A percentile compares a stretch with the other conserved stretches of the same genome.
phyloP scores from a whole-genome alignment of 331 rosid species.

The Malus hybrid region DNA sequence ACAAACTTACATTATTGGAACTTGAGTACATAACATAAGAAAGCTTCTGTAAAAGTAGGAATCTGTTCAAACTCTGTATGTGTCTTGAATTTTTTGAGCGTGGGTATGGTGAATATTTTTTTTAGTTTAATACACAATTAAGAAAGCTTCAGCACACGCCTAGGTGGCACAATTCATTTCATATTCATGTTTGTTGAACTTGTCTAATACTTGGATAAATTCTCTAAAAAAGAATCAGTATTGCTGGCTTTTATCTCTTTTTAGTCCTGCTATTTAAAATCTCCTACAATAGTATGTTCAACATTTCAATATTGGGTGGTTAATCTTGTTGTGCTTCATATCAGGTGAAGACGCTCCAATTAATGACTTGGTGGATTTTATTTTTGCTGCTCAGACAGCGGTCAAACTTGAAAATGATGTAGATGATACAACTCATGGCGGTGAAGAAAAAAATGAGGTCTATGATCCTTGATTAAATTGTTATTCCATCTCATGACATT shows the following conservation, averaged over 20 bases:
- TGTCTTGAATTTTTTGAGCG: not conserved
- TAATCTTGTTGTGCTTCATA: constrained; percentile 12
- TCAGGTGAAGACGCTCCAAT: constrained; percentile 69
- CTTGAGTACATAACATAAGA: not conserved
- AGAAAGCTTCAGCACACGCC: not conserved
- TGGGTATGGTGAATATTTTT: not conserved
- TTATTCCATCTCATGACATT: not conserved
- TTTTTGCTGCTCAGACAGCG: constrained; percentile 77
- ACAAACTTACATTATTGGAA: not conserved
- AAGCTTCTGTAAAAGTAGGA: not conserved
- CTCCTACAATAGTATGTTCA: not conserved
- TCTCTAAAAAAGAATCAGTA: not conserved
- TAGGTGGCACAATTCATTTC: not conserved
- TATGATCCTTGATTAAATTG: not conserved
- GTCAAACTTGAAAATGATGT: constrained; percentile 47
- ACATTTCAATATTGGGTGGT: constrained; percentile 1
- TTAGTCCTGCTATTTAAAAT: not conserved
- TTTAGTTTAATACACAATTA: not conserved
- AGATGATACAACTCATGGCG: constrained; percentile 30
- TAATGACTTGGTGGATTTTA: constrained; percentile 74
- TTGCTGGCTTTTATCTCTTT: not conserved
- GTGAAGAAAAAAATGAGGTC: constrained; percentile 57
- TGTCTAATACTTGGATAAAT: not conserved
- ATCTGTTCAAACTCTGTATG: not conserved
- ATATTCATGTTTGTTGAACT: not conserved